Base-by-base conservation (phyloP, 1,284 basidiomycete species). In the Lentinula novae-zelandiae region DNA sequence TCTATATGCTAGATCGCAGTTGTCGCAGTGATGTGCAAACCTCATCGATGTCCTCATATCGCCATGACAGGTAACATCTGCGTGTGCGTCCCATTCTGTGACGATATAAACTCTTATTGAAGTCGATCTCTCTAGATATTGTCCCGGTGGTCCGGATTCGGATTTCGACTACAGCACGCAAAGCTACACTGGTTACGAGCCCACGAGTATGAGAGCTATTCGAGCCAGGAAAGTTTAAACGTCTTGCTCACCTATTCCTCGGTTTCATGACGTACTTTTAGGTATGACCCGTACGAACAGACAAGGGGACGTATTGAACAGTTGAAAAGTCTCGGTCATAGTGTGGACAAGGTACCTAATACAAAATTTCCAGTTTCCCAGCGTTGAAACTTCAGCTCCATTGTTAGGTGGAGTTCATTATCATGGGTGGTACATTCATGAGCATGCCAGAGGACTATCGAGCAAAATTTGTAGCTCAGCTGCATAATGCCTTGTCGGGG, bases 11-110 rank as follows among this genome's bases (percentile, higher is more conserved):
- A 94, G 92, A 96, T 97, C 62, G 97, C 97, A 1, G 97, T 99
- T 15, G 97, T 99, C 5, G 97, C 97, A 4, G 96, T 99, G 42
- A 99, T 99, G 97, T 98, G 96, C 82, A 99, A 99, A 73, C 97
- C 97, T 2, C 97, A 99, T 81, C 86, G 97, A 56, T 99, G 97
- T 79, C 97, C 97, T 5, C 97, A 99, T 76, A 99, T 99, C 62
- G 97, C 97, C 5, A 96, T 99, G 91, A 99, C 97, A 0, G 97
- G 97, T n/a, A 98, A 99, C 71, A 98, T 99, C 57, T 99, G 97
- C 76, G 96, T 99, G 87, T 95, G 70, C 67, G 87, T 36, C n/a
- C 42, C 50, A 10, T 31, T n/a, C 27, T 4, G 39, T 34, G 7
- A 49, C 46, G 54, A 52, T 63, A 13, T 5, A 39, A 9, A 33